Conservation (phyloP, 805 yeast species). For the Hanseniaspora occidentalis region DNA sequence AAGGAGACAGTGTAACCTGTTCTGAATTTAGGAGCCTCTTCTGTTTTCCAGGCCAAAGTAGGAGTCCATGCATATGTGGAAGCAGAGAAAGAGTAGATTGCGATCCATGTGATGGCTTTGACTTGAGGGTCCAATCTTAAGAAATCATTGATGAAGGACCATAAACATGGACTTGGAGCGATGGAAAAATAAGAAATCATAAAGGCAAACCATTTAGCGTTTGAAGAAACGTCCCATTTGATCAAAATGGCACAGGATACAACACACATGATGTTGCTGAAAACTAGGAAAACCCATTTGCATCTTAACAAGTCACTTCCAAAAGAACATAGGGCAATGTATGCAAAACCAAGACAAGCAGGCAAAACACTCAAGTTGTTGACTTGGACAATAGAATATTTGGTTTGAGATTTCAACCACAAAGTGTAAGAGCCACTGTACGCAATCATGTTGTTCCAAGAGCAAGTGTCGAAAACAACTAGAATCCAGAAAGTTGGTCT, state of each 20-base stretch:
- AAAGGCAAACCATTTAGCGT: constrained; percentile 58
- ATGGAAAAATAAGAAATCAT: constrained; percentile 48
- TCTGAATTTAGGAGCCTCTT: constrained; percentile 41
- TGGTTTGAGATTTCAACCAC: constrained; percentile 44
- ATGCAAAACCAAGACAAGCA: constrained; percentile 46
- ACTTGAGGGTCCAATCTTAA: constrained; percentile 43
- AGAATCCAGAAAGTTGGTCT: constrained; percentile 47
- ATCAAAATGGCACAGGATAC: constrained; percentile 43
- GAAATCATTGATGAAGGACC: constrained; percentile 46
- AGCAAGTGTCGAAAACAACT: constrained; percentile 40
- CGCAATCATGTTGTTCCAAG: constrained; percentile 51
- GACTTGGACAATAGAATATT: constrained; percentile 31
- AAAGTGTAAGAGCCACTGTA: constrained; percentile 44
- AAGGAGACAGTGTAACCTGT: constrained; percentile 44
- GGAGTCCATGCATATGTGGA: constrained; percentile 50
- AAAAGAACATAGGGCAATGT: constrained; percentile 31
- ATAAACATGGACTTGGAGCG: constrained; percentile 50
- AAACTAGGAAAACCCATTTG: constrained; percentile 41
- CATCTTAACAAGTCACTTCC: constrained; percentile 39
- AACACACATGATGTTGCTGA: constrained; percentile 41
- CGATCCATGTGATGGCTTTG: constrained; percentile 43
- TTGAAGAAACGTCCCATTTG: constrained; percentile 42
- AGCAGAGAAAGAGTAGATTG: constrained; percentile 45
- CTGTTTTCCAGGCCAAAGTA: constrained; percentile 39
- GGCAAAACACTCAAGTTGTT: constrained; percentile 43